A percentile compares a stretch with the other conserved stretches of the same genome.
These are phyloP conservation scores for Hanseniaspora uvarum DNA, from an alignment of 1,139 yeast genomes.

Conservation along the genomic window DNA sequence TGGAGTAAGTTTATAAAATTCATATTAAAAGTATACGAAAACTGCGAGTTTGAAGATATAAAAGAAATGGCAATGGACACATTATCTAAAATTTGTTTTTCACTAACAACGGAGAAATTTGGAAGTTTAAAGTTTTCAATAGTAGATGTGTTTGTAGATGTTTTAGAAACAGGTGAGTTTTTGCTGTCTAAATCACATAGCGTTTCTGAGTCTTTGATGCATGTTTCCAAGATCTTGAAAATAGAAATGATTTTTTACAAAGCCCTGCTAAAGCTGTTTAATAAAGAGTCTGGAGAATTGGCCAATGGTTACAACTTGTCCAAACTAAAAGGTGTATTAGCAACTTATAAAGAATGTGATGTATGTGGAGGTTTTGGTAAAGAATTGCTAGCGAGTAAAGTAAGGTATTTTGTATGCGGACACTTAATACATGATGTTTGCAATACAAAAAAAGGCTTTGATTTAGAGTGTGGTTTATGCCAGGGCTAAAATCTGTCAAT, in stretches of 20 bases:
- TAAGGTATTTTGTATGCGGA: conserved; percentile 18
- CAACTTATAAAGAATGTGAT: conserved; percentile 46
- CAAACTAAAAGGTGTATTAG: conserved; percentile 52
- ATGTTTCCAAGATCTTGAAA: background rate
- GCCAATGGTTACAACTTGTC: conserved; percentile 29
- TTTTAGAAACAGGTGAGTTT: conserved; percentile 6
- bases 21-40: background rate
- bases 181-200: background rate
- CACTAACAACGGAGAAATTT: background rate
- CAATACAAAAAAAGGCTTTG: background rate
- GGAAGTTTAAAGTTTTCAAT: background rate
- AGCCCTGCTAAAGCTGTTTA: conserved; percentile 8
- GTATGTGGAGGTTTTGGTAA: conserved; percentile 44
- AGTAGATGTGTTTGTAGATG: conserved; percentile 3
- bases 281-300: conserved; percentile 10
- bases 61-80: background rate
- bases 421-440: background rate
- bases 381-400: background rate
- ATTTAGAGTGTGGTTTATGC: background rate
- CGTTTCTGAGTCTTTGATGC: background rate
- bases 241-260: conserved; percentile 2
- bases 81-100: background rate
- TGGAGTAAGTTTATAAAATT: conserved; percentile 9
- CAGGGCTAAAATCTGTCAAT: background rate
- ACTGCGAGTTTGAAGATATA: conserved; percentile 2